A percentile compares a stretch with the other conserved stretches of the same genome.
Conservation (phyloP, 2,329 filamentous ascomycete genomes). For the Paraphoma sp. region DNA sequence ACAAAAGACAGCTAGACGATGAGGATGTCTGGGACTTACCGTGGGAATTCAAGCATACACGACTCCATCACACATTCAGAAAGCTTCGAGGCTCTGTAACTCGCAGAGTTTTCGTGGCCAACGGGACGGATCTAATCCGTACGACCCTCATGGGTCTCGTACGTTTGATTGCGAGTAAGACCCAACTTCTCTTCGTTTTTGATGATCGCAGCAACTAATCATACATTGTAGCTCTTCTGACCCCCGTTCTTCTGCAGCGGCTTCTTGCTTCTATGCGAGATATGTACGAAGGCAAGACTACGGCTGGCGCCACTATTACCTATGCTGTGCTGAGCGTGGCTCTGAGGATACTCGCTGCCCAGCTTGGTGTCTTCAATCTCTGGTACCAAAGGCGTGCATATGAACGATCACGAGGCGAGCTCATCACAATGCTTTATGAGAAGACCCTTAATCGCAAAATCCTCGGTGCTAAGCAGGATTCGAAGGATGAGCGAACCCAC, state of each 20-base stretch:
- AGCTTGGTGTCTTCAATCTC: constrained; percentile 71
- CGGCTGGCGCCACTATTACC: constrained; percentile 65
- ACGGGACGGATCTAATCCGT: constrained; percentile 78
- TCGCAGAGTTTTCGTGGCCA: constrained; percentile 72
- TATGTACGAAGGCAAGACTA: constrained; percentile 62
- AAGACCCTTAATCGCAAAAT: constrained; percentile 74
- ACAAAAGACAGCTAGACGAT: constrained; percentile 71
- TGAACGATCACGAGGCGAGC: constrained; percentile 82
- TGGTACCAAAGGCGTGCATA: constrained; percentile 89
- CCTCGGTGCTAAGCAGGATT: constrained; percentile 37
- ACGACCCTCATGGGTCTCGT: constrained; percentile 69
- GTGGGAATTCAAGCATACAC: constrained; percentile 80
- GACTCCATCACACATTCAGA: constrained; percentile 76
- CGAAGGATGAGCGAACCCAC: constrained; percentile 33
- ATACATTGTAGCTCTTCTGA: constrained; percentile 47
- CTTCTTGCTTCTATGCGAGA: constrained; percentile 72
- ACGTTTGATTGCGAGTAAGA: constrained; percentile 63
- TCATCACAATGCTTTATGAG: constrained; percentile 84
- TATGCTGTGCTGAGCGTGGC: constrained; percentile 70
- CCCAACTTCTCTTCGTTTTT: neutral
- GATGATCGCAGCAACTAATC: neutral
- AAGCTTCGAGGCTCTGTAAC: constrained; percentile 76
- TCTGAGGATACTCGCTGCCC: constrained; percentile 66
- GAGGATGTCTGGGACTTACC: constrained; percentile 83
- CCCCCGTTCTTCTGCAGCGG: constrained; percentile 74